These are phyloP conservation scores for Gossypium trilobum DNA, from an alignment of 441 rosid genomes.

Conservation along the genomic window DNA sequence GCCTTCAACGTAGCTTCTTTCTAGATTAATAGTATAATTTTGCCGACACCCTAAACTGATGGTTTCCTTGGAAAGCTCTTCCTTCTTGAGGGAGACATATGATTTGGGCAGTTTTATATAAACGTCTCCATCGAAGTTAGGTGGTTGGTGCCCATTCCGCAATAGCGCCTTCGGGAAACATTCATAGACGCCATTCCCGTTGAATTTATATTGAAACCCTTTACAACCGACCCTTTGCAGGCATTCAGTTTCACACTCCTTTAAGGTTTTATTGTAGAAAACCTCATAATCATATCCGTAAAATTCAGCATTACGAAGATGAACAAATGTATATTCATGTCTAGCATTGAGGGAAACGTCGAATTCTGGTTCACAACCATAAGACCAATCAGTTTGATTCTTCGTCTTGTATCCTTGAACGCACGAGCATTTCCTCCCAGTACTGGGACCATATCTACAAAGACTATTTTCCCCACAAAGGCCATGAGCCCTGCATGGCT, in stretches of 20 bases:
- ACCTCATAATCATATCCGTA: constrained; percentile 11
- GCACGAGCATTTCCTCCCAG: constrained; percentile 23
- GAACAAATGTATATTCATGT: neutral
- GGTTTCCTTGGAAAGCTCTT: neutral
- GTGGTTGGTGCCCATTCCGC: constrained; percentile 16
- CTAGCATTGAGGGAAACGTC: neutral
- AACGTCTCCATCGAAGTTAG: constrained; percentile 12
- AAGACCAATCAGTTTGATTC: constrained; percentile 18
- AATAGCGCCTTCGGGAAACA: constrained; percentile 17
- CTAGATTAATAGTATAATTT: neutral
- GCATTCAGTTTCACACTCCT: constrained; percentile 3
- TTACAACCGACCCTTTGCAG: neutral
- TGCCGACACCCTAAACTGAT: neutral
- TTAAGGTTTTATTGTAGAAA: neutral
- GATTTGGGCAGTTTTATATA: constrained; percentile 24
- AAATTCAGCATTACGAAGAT: constrained; percentile 11
- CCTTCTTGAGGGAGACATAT: neutral
- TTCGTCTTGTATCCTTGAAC: constrained; percentile 18
- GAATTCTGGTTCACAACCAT: constrained; percentile 21
- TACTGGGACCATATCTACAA: constrained; percentile 14
- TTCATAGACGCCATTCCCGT: neutral
- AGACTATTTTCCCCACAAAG: constrained; percentile 21
- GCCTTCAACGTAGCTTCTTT: constrained; percentile 9
- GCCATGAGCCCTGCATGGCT: constrained; percentile 22
- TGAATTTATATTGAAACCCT: constrained; percentile 16